Evolutionary conservation across 371 early-diverging fungal species (phyloP).

Genomic region (Coemansia sp.): DNA sequence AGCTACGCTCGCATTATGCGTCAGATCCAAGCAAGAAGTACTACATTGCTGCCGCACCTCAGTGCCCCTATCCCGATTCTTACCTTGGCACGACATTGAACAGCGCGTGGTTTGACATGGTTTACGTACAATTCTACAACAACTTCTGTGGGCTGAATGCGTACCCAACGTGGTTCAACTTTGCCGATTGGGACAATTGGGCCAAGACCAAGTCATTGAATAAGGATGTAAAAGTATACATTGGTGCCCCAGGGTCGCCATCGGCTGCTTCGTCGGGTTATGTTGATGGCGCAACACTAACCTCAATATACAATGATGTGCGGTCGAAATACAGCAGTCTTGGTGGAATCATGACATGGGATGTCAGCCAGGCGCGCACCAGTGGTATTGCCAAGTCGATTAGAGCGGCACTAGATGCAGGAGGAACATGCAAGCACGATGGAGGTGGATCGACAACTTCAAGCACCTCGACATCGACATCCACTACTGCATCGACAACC

Average conservation of each 20-base stretch:
- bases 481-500: constrained; percentile 2
- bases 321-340: constrained; percentile 54
- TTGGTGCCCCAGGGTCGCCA: constrained; percentile 63
- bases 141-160: constrained; percentile 62
- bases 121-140: constrained; percentile 75
- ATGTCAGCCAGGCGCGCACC: constrained; percentile 44
- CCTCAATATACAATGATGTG: constrained; percentile 29
- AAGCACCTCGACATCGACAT: background rate
- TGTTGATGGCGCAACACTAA: constrained; percentile 25
- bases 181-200: constrained; percentile 66
- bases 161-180: constrained; percentile 62
- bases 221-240: constrained; percentile 59
- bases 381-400: constrained; percentile 33
- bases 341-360: constrained; percentile 73
- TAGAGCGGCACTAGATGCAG: constrained; percentile 19
- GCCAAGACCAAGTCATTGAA: constrained; percentile 60
- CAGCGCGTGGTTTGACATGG: constrained; percentile 61
- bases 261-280: constrained; percentile 66
- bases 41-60: constrained; percentile 70
- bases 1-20: constrained; percentile 54
- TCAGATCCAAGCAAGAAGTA: constrained; percentile 51
- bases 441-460: constrained; percentile 11
- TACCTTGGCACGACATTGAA: constrained; percentile 57
- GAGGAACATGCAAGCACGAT: constrained; percentile 22
- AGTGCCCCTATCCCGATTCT: constrained; percentile 71